A percentile compares a stretch with the other conserved stretches of the same genome.
Conservation (phyloP, 164 flowering plant genomes). For the Magnolia sinica region DNA sequence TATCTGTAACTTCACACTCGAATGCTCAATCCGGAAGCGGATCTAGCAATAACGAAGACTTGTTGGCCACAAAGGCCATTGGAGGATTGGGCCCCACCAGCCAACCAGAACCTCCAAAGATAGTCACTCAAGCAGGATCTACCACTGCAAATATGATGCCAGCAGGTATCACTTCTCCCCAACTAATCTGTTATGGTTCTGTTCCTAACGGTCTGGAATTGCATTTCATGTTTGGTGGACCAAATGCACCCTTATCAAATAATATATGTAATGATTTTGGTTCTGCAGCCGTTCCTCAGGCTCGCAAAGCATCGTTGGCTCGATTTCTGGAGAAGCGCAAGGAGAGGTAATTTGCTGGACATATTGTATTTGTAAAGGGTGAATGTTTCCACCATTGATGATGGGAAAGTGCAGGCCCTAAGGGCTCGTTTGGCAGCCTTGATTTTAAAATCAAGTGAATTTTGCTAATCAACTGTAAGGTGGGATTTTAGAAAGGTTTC, state of each 20-base stretch:
- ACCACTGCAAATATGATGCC: conserved; percentile 37
- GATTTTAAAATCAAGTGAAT: too few relatives aligned
- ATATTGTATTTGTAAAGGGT: not conserved
- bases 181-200: not conserved
- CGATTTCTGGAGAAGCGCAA: conserved; percentile 86
- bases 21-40: conserved; percentile 51
- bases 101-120: conserved; percentile 40
- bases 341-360: conserved; percentile 55
- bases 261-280: not conserved
- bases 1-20: conserved; percentile 58
- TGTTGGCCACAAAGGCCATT: conserved; percentile 30
- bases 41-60: conserved; percentile 49
- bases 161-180: conserved; percentile 39
- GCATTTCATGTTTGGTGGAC: not conserved
- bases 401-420: too few relatives aligned
- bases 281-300: conserved; percentile 66
- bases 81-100: conserved; percentile 33
- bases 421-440: too few relatives aligned
- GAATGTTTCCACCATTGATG: too few relatives aligned
- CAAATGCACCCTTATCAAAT: not conserved
- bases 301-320: conserved; percentile 84
- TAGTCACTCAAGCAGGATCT: conserved; percentile 21
- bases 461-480: too few relatives aligned
- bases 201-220: not conserved
- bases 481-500: too few relatives aligned